A percentile compares a stretch with the other conserved stretches of the same genome.
These are phyloP conservation scores for Dryas octopetala DNA, from an alignment of 306 rosid genomes.

Conservation along the genomic window DNA sequence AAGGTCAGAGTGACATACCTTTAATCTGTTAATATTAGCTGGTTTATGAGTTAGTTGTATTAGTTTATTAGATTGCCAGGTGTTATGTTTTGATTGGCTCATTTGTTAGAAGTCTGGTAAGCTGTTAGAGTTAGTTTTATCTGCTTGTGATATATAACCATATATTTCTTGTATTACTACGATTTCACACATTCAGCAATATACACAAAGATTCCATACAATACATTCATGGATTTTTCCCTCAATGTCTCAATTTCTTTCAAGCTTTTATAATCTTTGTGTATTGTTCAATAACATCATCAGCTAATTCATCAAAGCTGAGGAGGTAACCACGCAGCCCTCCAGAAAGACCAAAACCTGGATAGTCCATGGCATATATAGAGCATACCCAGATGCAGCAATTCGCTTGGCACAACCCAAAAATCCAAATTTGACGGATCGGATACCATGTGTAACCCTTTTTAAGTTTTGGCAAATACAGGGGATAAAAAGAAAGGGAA, in stretches of 20 bases:
- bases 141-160: too few species aligned
- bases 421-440: background rate
- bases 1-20: slow-evolving; percentile 33
- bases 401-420: slow-evolving; percentile 67
- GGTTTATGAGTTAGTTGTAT: too few species aligned
- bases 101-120: too few species aligned
- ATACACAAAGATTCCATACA: too few species aligned
- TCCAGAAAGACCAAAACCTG: slow-evolving; percentile 72
- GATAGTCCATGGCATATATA: slow-evolving; percentile 64
- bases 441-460: background rate
- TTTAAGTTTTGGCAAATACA: background rate
- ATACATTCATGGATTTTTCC: too few species aligned
- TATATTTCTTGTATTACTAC: too few species aligned
- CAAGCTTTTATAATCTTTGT: too few species aligned
- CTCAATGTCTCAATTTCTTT: too few species aligned
- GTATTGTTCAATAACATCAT: slow-evolving; percentile 58
- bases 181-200: too few species aligned
- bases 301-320: slow-evolving; percentile 54
- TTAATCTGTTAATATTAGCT: slow-evolving; percentile 23
- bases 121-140: too few species aligned
- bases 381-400: slow-evolving; percentile 62
- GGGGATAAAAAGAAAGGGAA: background rate
- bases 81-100: too few species aligned
- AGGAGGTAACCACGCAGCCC: slow-evolving; percentile 75
- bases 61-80: too few species aligned